Evolutionary conservation across 129 eudicot genomes (phyloP).

Genomic region (Cynara cardunculus): DNA sequence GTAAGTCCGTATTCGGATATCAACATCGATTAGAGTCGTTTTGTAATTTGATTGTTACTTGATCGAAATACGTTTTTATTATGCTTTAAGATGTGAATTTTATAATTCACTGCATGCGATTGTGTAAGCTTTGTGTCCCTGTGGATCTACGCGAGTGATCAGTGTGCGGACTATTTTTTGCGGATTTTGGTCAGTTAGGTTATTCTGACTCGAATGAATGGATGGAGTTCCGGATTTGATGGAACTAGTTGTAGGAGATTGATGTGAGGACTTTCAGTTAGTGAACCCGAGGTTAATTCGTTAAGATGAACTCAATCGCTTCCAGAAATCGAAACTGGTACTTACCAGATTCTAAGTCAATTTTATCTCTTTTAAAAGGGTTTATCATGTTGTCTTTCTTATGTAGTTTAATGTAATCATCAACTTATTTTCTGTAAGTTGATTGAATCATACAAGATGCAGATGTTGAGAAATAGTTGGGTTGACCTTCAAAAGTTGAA

Average conservation of each 20-base stretch:
- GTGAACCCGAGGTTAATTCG: background rate
- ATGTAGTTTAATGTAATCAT: background rate
- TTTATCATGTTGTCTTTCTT: background rate
- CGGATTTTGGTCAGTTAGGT: background rate
- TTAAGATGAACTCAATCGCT: background rate
- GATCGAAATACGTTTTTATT: background rate
- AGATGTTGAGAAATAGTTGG: background rate
- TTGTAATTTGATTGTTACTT: background rate
- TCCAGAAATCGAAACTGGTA: background rate
- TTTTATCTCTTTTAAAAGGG: background rate
- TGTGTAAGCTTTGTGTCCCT: background rate
- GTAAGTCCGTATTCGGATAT: slow-evolving; percentile 26
- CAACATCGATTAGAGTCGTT: background rate
- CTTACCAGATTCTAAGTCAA: background rate
- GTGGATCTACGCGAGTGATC: background rate
- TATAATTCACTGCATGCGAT: background rate
- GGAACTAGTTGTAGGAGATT: background rate
- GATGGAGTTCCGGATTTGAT: background rate
- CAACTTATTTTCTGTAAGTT: background rate
- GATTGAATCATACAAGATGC: background rate
- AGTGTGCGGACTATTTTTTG: background rate
- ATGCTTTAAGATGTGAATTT: background rate
- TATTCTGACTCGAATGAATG: background rate
- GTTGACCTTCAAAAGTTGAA: background rate
- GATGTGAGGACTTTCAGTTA: background rate